Evolutionary conservation across 163 green algal species (phyloP), one percentile per base, ranked within the genome.

Genomic region (Chlamydomonas reinhardtii): DNA sequence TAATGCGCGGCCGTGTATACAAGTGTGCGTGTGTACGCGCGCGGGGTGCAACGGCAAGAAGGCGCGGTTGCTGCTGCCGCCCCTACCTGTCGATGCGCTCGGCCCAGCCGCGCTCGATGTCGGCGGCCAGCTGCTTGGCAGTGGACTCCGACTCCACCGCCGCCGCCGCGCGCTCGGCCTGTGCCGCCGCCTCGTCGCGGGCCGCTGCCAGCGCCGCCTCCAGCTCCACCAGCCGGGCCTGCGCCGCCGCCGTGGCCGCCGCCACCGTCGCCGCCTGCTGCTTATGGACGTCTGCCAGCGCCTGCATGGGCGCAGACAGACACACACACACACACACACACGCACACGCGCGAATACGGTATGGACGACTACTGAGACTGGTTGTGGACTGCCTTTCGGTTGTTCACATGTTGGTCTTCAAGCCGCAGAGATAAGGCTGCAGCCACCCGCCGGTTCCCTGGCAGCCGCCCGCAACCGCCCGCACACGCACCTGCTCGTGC

Each of bases 81-180:
- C 39, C 39, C 39, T 8, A 90, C 80, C 84, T 69, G 56, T 90
- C 86, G 22, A 74, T 14, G 3, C 79, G 74, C 65, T 80, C 86
- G 2, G 35, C 73, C 80, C 79, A 85, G n/a, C 84, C 86, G 14
- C 73, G 80, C 62, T 77, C 73, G 0, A 81, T 59, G n/a, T 85
- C 86, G 29, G 76, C 64, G n/a, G 73, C 79, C 20, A 83, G 79
- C 14, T 37, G 32, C 64, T 37, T 32, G 2, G 79, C 78, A n/a
- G 85, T 74, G 12, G 54, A 65, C 56, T n/a, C 75, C 31, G 48
- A 78, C 48, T 39, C 59, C 62, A 62, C 62, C 11, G 85, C 77
- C 32, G 76, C 85, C 32, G 54, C 72, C 19, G 48, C 83, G 17
- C 73, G 39, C 48, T 54, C 54, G 48, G 83, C 77, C 27, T 65